Base-by-base conservation (phyloP, 1,284 basidiomycete genomes). In the Erythrobasidium hasegawianum region DNA sequence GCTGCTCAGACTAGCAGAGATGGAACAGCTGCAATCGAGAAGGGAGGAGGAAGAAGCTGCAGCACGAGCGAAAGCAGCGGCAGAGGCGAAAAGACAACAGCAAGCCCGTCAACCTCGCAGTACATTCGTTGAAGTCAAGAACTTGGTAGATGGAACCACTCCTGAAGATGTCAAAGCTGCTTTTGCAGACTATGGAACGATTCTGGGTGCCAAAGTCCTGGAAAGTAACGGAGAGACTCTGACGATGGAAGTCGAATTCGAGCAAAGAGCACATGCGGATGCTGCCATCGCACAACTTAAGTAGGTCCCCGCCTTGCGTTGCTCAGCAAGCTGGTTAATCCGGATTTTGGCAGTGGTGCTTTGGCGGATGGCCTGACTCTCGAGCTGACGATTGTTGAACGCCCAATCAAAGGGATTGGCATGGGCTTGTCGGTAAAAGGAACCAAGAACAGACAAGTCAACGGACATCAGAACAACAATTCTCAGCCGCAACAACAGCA, bases 121-220 rank as follows among this genome's bases (percentile, higher is more conserved):
- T 39, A 59, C 64, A 8, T 13, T 45, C 14, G 64, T 67, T 0
- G 20, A 54, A n/a, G 53, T 67, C 18, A 27, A 55, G 57, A 59
- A 67, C 40, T 26, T 67, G 11, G 57, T 67, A 3, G 64, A 67
- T 53, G 64, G 64, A 7, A 67, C 64, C 14, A 67, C 64, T 20
- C 57, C 64, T 1, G 64, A 67, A 49, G 64, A 67, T 29, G 57
- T 67, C 13, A 67, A 67, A 33, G 57, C 64, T 29, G 64, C 64
- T 13, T 53, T 67, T 11, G 57, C 45, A 18, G 64, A 67, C 40
- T 67, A 54, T 38, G 64, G 64, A 49, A 41, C 52, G 20, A 59
- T 67, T 11, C 40, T 53, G n/a, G 50, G 26, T 3, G 53, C 57
- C 39, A 59, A 55, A 52, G 57, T 67, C 13, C 50, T 59, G 7